These are phyloP conservation scores for Lycium ferocissimum DNA, from an alignment of 257 asterid genomes.

Conservation along the genomic window DNA sequence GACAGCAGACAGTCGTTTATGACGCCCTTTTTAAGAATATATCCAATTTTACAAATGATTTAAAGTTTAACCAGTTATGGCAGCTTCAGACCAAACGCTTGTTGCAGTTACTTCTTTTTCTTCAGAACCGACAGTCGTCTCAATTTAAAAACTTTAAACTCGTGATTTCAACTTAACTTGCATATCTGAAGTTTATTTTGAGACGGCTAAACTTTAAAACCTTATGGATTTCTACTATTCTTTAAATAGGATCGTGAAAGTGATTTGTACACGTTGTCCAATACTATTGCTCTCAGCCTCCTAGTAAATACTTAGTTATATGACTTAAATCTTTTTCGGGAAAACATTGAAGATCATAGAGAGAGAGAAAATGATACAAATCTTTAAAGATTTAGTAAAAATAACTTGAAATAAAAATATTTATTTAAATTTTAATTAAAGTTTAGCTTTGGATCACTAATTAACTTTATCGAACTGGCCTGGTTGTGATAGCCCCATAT, in stretches of 20 bases:
- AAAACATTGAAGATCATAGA: not conserved
- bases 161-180: not conserved
- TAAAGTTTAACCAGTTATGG: too few species aligned
- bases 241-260: not conserved
- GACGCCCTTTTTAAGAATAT: too few species aligned
- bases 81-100: too few species aligned
- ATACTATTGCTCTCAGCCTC: not conserved
- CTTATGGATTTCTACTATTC: not conserved
- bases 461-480: too few species aligned
- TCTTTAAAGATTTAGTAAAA: not conserved
- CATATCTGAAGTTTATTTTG: too few species aligned
- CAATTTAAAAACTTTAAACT: too few species aligned
- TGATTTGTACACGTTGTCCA: not conserved
- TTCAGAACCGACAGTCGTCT: too few species aligned
- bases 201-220: not conserved
- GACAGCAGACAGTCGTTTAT: too few species aligned
- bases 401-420: not conserved
- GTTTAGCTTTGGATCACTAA: not conserved
- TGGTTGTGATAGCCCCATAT: not conserved
- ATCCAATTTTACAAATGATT: too few species aligned
- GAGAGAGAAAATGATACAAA: not conserved
- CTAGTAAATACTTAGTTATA: not conserved
- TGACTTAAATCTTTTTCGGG: not conserved
- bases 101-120: too few species aligned
- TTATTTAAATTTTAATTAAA: not conserved